phyloP scores from a whole-genome alignment of 768 basidiomycete genomes.

The Auriscalpium microsporum region DNA sequence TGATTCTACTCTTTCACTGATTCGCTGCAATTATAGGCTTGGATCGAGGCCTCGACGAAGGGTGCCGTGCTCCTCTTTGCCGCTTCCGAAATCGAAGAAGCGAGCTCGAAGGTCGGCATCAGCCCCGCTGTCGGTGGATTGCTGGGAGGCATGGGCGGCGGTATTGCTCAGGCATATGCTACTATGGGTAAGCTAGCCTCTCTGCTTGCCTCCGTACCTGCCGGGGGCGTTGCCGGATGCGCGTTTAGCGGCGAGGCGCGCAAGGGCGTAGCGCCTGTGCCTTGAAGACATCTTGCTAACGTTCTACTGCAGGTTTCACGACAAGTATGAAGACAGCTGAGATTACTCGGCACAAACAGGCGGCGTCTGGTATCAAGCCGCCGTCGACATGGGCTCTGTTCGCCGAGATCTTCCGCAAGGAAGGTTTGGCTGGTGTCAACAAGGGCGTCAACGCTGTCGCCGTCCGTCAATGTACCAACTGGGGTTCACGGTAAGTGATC shows the following conservation, averaged over 20 bases:
- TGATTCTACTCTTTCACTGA: neutral
- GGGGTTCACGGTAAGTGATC: conserved; percentile 71
- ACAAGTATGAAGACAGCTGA: conserved; percentile 99
- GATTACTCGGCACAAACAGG: conserved; percentile 93
- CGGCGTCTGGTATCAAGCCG: conserved; percentile 73
- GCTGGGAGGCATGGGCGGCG: conserved; percentile 95
- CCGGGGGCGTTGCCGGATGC: neutral
- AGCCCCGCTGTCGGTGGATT: conserved; percentile 80
- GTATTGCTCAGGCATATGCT: conserved; percentile 95
- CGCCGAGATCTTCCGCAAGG: conserved; percentile 86
- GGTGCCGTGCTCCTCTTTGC: conserved; percentile 94
- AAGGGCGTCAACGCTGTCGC: conserved; percentile 98
- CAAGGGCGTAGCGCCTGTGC: neutral
- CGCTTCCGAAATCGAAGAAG: conserved; percentile 87
- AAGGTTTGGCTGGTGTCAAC: conserved; percentile 94
- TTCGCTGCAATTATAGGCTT: conserved; percentile 50
- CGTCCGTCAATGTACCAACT: conserved; percentile 87
- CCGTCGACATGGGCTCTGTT: conserved; percentile 93
- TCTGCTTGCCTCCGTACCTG: neutral
- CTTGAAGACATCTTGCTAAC: neutral
- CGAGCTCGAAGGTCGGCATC: conserved; percentile 53
- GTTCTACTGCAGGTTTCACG: conserved; percentile 66
- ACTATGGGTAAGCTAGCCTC: conserved; percentile 82
- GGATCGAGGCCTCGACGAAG: conserved; percentile 99
- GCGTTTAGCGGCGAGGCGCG: neutral